These are phyloP conservation scores for Colletotrichum aenigma DNA, from an alignment of 2,329 filamentous ascomycete genomes.

Conservation along the genomic window DNA sequence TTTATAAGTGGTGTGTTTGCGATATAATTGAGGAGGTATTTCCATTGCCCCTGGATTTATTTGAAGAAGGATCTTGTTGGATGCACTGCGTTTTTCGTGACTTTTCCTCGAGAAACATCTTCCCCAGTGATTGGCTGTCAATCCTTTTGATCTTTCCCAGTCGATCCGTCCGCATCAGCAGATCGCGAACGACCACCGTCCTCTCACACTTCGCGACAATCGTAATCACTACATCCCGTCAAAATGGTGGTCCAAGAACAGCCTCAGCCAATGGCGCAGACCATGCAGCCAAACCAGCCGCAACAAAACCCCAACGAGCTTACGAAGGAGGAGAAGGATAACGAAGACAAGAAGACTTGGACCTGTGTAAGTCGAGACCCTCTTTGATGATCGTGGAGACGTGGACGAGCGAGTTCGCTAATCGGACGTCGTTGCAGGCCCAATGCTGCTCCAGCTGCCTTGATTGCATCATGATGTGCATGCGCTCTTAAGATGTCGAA, in stretches of 20 bases:
- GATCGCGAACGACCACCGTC: background rate
- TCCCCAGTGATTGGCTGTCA: background rate
- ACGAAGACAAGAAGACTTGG: background rate
- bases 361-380: background rate
- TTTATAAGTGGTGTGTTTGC: background rate
- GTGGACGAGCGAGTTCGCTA: background rate
- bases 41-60: background rate
- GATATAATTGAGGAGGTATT: background rate
- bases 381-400: background rate
- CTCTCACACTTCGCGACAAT: background rate
- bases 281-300: background rate
- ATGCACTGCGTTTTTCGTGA: background rate
- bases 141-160: background rate
- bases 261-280: background rate
- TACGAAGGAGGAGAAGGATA: background rate
- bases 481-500: background rate
- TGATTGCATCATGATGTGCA: background rate
- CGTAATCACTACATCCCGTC: background rate
- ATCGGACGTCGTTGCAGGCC: background rate
- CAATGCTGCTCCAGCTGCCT: constrained; percentile 5
- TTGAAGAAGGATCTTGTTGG: background rate
- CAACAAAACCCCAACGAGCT: background rate
- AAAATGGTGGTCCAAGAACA: constrained; percentile 1
- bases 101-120: background rate
- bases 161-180: background rate